Conservation (phyloP, 2,329 filamentous ascomycete genomes). For the Scytalidium sp. region DNA sequence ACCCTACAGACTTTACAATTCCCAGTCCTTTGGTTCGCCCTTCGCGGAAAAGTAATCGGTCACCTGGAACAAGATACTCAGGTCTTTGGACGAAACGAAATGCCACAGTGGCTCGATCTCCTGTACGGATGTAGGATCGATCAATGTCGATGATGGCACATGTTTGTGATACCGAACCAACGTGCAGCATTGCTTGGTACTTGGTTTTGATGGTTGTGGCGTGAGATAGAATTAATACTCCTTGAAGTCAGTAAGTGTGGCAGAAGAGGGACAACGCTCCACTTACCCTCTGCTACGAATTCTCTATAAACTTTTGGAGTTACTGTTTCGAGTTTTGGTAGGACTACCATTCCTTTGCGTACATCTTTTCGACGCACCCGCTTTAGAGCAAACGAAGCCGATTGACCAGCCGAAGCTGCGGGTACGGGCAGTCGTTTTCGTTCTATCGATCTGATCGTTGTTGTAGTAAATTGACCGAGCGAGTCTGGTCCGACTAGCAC, state of each 20-base stretch:
- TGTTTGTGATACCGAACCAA: slow-evolving; percentile 91
- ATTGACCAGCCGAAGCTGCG: slow-evolving; percentile 86
- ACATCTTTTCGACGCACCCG: slow-evolving; percentile 88
- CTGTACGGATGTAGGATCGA: slow-evolving; percentile 89
- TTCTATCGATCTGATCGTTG: slow-evolving; percentile 88
- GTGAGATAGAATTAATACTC: slow-evolving; percentile 89
- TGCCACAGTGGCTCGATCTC: slow-evolving; percentile 89
- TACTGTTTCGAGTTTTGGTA: slow-evolving; percentile 76
- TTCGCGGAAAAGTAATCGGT: slow-evolving; percentile 89
- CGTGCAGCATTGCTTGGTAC: slow-evolving; percentile 98
- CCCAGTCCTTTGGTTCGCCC: slow-evolving; percentile 92
- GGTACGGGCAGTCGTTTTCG: slow-evolving; percentile 88
- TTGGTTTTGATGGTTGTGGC: slow-evolving; percentile 95
- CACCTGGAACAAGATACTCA: slow-evolving; percentile 86
- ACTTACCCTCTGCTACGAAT: slow-evolving; percentile 72
- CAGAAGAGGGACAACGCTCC: not conserved
- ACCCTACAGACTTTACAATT: slow-evolving; percentile 88
- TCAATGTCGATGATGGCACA: slow-evolving; percentile 98
- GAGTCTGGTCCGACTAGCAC: slow-evolving; percentile 89
- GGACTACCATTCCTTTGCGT: slow-evolving; percentile 94
- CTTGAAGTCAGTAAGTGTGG: not conserved
- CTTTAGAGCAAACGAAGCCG: slow-evolving; percentile 86
- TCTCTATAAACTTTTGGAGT: slow-evolving; percentile 69
- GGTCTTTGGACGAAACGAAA: slow-evolving; percentile 94
- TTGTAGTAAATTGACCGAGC: slow-evolving; percentile 83